phyloP scores from a whole-genome alignment of 257 asterid genomes.

The Linaria vulgaris region DNA sequence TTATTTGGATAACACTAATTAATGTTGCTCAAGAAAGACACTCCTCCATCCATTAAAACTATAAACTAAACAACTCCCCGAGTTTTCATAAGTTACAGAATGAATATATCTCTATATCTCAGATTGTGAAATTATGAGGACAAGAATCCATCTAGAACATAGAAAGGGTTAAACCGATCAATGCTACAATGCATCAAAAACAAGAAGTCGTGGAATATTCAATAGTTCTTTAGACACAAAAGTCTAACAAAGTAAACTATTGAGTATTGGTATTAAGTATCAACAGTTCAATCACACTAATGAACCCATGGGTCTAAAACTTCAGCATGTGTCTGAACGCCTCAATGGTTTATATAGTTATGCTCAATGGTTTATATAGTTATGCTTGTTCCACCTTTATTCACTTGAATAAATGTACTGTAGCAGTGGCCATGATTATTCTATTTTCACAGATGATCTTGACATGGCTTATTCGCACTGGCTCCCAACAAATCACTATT shows the following conservation, averaged over 20 bases:
- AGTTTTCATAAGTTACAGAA: not conserved
- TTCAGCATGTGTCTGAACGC: not conserved
- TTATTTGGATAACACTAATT: constrained; percentile 2
- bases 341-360: not conserved
- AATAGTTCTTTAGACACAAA: not conserved
- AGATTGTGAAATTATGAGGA: too few relatives aligned
- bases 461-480: not conserved
- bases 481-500: not conserved
- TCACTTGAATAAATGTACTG: not conserved
- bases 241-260: not conserved
- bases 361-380: too few relatives aligned
- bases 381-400: not conserved
- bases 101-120: not conserved
- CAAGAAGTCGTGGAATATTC: not conserved
- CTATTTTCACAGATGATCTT: not conserved
- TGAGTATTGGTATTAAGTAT: not conserved
- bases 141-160: not conserved
- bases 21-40: not conserved
- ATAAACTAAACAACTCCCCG: not conserved
- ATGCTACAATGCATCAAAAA: not conserved
- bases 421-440: not conserved
- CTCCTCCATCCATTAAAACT: not conserved
- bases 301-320: not conserved
- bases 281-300: not conserved
- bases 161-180: not conserved